Evolutionary conservation across 192 early-diverging fungal genomes (phyloP).

Genomic region (Hyaloraphidium curvatum): DNA sequence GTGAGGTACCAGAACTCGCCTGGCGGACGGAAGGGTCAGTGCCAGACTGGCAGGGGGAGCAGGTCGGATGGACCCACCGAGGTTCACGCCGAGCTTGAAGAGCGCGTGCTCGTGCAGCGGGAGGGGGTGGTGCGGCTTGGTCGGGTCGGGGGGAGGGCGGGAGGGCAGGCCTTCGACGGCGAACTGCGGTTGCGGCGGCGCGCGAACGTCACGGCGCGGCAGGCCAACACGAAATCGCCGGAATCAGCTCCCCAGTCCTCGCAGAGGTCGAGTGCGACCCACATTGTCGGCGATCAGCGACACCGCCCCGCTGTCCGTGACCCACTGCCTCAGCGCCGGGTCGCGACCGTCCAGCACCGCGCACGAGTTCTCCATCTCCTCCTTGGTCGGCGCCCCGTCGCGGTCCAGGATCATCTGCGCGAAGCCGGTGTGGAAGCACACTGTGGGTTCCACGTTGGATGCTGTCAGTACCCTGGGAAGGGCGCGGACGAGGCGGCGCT

Average conservation of each 20-base stretch:
- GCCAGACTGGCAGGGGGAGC: neutral
- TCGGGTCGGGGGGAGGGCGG: neutral
- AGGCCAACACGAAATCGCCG: too few species aligned
- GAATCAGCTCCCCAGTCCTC: neutral
- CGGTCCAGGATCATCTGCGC: neutral
- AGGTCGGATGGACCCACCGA: conserved; percentile 1
- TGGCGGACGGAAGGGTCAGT: neutral
- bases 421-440: conserved; percentile 1
- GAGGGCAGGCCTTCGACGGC: neutral
- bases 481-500: neutral
- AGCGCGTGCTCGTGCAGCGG: neutral
- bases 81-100: conserved; percentile 4
- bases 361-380: conserved; percentile 3
- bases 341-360: neutral
- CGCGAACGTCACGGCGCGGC: neutral
- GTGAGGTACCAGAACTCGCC: neutral
- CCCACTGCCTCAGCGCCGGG: neutral
- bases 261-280: neutral
- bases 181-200: neutral
- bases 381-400: neutral
- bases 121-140: neutral
- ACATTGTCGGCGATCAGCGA: neutral
- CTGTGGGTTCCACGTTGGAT: neutral
- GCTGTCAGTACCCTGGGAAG: neutral
- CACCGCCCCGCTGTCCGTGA: neutral